Evolutionary conservation across 2,329 filamentous ascomycete species (phyloP), one percentile per base, ranked within the genome.

Genomic region (Scytalidium sp.): DNA sequence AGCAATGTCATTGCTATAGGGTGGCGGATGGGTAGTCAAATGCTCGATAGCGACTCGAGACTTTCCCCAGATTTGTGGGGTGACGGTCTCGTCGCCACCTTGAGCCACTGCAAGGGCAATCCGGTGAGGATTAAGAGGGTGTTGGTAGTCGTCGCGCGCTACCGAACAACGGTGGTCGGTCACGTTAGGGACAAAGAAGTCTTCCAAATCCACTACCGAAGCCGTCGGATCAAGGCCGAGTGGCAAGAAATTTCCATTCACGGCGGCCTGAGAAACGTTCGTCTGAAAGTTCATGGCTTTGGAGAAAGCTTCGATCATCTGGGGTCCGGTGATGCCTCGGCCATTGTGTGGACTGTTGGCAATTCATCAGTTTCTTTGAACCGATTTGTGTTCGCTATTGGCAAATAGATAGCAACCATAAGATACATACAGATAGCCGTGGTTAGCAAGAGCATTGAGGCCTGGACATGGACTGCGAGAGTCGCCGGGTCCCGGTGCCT

Each of bases 371-470:
- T 19, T 13, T 36, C 19, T 19, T 51, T 29, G 25, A 29, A 29
- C 25, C 13, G 13, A 29, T 8, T 13, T 29, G 25, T 29, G 25
- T 29, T 13, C 13, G 13, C 25, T 29, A 29, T 29, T 29, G 25
- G 13, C 25, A 29, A 29, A 29, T 29, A 29, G 25, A 8, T 13
- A 13, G 25, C 25, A 10, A 36, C 60, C 58, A 21, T 50, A 50
- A 5, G 53, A 53, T 19, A 54, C 46, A 10, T 61, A 47, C 25
- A 29, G 25, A 46, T 62, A 62, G 11, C 60, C 60, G 50, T 65
- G 62, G 43, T 66, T 67, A 9, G 63, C 62, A 6, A 63, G 55
- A 4, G 52, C 45, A 43, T 65, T 66, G 22, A 66, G 56, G 7
- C 60, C 60, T 7, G 64, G 60, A 41, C 61, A 66, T 3, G 61